Evolutionary conservation across 306 rosid genomes (phyloP), one percentile per base, ranked within the genome.

Genomic region (Hippophae gyantsensis): DNA sequence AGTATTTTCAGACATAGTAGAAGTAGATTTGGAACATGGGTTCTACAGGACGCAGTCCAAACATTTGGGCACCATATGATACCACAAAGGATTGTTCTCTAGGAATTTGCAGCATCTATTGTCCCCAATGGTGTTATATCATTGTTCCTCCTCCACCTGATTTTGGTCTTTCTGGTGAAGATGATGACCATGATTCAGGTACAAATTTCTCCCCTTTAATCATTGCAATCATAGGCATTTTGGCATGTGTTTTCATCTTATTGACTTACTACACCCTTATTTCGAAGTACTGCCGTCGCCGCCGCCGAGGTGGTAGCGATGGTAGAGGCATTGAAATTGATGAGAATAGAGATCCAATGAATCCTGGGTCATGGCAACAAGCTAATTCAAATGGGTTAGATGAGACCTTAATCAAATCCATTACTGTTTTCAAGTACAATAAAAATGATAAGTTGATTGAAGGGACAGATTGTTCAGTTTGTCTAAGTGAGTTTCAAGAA

Each of bases 91-190:
- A 83, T 27, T 89, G 97, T 43, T 81, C 95, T 13, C 74, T 64
- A 58, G 87, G 78, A 26, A 49, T 85, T 46, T 89, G 97, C 79
- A 86, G 89, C 80, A 32, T 83, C 52, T 89, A 79, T 51, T 86
- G 97, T 61, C 95, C 92, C 2, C 85, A 89, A 8, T 86, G 92
- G 92, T 89, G 97, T 51, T 81, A 76, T 72, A 72, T 78, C 56
- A 18, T 86, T 32, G 72, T 74, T 68, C 73, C 90, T 41, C 97
- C 97, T 32, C 97, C 97, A 0, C 86, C 89, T n/a, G 84, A 85
- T 52, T 42, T 67, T 32, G 48, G 59, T 27, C 53, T 67, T 1
- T 65, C 47, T 3, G 62, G 13, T 12, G 51, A 9, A 6, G n/a
- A n/a, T n/a, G 57, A 52, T 52, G 9, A 56, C 38, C 52, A 74